Conservation (phyloP, 2,329 filamentous ascomycete species). For the Lecanicillium sp. region DNA sequence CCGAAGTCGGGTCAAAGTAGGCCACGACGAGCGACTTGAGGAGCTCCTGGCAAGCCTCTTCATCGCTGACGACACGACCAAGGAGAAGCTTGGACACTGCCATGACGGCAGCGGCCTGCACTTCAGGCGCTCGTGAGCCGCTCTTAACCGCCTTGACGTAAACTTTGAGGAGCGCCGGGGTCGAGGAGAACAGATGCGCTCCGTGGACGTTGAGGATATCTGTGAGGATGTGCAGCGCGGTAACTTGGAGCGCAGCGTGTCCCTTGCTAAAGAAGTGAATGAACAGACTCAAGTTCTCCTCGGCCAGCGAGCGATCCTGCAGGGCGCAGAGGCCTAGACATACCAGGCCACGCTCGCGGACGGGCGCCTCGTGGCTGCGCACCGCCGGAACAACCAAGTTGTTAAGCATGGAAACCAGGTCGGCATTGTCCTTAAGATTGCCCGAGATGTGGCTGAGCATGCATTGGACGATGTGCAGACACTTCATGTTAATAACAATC, state of each 20-base stretch:
- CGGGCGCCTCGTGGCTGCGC: constrained; percentile 83
- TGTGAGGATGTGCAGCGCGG: constrained; percentile 82
- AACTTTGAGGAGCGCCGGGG: constrained; percentile 72
- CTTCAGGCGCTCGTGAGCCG: constrained; percentile 60
- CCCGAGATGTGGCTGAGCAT: constrained; percentile 92
- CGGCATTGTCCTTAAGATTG: constrained; percentile 79
- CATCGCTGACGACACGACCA: constrained; percentile 68
- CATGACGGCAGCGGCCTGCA: constrained; percentile 75
- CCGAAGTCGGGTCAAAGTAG: constrained; percentile 84
- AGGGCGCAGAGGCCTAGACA: constrained; percentile 89
- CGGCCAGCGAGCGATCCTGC: constrained; percentile 82
- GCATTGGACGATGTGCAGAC: constrained; percentile 92
- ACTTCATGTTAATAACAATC: constrained; percentile 98
- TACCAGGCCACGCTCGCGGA: constrained; percentile 82
- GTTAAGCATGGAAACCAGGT: constrained; percentile 96
- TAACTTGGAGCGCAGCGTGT: constrained; percentile 82
- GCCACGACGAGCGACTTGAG: constrained; percentile 76
- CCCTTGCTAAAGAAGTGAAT: constrained; percentile 95
- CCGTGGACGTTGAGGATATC: constrained; percentile 91
- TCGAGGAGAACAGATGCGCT: constrained; percentile 62
- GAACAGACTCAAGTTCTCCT: constrained; percentile 88
- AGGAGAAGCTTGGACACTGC: constrained; percentile 84
- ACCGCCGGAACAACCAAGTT: constrained; percentile 94
- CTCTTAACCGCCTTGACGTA: constrained; percentile 76
- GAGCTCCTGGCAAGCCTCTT: constrained; percentile 62